phyloP scores from a whole-genome alignment of 495 filamentous ascomycete genomes.

The Podospora comata region DNA sequence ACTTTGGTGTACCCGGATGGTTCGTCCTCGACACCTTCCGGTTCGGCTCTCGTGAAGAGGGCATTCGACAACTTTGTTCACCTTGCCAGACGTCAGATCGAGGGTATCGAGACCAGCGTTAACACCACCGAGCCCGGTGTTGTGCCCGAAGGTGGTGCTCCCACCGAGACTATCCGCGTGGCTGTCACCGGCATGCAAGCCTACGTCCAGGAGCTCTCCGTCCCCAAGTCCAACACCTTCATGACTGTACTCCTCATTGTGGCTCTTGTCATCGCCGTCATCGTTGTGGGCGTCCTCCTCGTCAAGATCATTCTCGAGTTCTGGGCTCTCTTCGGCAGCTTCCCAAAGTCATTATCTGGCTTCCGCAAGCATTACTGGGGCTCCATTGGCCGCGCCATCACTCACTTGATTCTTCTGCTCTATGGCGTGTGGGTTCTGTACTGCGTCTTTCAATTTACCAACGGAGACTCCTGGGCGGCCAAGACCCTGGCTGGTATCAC shows the following conservation, averaged over 20 bases:
- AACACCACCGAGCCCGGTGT: constrained; percentile 37
- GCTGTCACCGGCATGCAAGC: constrained; percentile 67
- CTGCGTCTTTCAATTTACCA: constrained; percentile 91
- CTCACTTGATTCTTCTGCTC: constrained; percentile 82
- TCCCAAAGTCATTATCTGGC: constrained; percentile 72
- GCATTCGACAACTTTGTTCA: constrained; percentile 48
- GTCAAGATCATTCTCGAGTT: constrained; percentile 89
- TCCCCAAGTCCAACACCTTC: constrained; percentile 88
- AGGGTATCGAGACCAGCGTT: constrained; percentile 41
- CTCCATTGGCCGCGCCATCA: constrained; percentile 80
- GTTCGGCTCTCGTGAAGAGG: constrained; percentile 49
- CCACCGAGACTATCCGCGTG: constrained; percentile 33
- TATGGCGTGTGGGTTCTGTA: constrained; percentile 96
- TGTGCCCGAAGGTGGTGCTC: constrained; percentile 24
- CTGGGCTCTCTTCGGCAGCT: constrained; percentile 86
- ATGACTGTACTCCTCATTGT: constrained; percentile 93
- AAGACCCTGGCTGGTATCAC: constrained; percentile 82
- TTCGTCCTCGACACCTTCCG: constrained; percentile 30
- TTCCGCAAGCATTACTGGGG: constrained; percentile 98
- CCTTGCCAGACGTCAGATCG: constrained; percentile 49
- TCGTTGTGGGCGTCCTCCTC: constrained; percentile 82
- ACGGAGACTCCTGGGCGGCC: constrained; percentile 94
- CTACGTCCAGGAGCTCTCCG: constrained; percentile 70
- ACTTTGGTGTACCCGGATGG: constrained; percentile 63
- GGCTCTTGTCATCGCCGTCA: constrained; percentile 77